A percentile compares a stretch with the other conserved stretches of the same genome.
phyloP scores from a whole-genome alignment of 2,329 filamentous ascomycete species.

The Clarireedia paspali region DNA sequence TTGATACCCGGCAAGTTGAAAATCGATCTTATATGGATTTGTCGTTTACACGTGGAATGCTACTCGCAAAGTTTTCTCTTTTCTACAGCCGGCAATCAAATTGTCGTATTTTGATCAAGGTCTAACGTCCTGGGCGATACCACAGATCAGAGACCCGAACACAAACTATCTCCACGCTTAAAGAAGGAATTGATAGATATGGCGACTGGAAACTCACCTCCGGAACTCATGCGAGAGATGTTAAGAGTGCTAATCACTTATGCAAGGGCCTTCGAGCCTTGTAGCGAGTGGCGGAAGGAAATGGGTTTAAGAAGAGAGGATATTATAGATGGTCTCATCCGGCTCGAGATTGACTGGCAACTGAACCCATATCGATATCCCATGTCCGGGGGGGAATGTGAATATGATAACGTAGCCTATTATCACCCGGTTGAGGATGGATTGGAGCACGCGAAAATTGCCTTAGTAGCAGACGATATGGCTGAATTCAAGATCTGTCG shows the following conservation, averaged over 20 bases:
- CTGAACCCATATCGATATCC: not conserved
- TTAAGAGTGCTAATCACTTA: not conserved
- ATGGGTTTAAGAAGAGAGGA: constrained; percentile 9
- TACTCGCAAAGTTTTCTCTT: not conserved
- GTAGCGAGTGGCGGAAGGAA: not conserved
- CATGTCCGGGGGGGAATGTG: not conserved
- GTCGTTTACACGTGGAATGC: not conserved
- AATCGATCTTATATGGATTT: too few species aligned
- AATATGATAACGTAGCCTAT: not conserved
- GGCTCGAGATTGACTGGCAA: too few species aligned
- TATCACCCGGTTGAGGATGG: not conserved
- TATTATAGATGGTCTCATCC: not conserved
- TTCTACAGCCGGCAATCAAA: not conserved
- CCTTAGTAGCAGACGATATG: not conserved
- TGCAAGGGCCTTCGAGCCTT: constrained; percentile 8
- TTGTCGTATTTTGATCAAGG: too few species aligned
- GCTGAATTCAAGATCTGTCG: not conserved
- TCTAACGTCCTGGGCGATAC: too few species aligned
- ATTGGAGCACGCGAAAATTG: not conserved
- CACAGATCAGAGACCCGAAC: too few species aligned
- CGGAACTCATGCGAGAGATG: constrained; percentile 1
- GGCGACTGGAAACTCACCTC: not conserved
- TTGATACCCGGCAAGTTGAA: too few species aligned
- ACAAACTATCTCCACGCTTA: not conserved
- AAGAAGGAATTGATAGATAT: not conserved